These are phyloP conservation scores for Pichia sp. DNA, from an alignment of 1,139 yeast genomes.

Conservation along the genomic window DNA sequence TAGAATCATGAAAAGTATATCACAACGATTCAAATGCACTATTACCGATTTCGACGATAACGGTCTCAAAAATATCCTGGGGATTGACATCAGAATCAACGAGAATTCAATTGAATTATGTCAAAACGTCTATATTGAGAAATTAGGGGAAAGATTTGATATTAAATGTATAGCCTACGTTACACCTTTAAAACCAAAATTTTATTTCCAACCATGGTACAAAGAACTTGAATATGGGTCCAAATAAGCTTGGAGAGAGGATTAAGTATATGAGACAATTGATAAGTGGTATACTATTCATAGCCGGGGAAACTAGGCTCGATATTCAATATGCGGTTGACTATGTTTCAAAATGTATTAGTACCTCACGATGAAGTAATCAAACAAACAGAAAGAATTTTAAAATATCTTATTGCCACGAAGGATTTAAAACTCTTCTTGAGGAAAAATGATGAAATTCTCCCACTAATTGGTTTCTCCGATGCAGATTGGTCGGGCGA, in stretches of 20 bases:
- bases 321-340: not conserved
- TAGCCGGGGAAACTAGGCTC: not conserved
- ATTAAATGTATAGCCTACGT: not conserved
- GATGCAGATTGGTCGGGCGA: too few species aligned
- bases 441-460: too few species aligned
- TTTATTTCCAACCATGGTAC: not conserved
- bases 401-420: too few species aligned
- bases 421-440: too few species aligned
- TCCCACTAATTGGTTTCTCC: too few species aligned
- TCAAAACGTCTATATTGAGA: not conserved
- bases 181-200: not conserved
- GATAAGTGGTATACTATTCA: not conserved
- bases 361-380: not conserved
- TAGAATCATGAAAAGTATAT: not conserved
- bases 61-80: not conserved
- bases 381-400: too few species aligned
- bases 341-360: not conserved
- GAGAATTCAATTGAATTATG: not conserved
- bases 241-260: not conserved
- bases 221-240: not conserved
- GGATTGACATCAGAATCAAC: not conserved
- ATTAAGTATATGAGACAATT: not conserved
- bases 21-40: conserved; percentile 1
- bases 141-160: not conserved
- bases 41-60: not conserved